phyloP scores from a whole-genome alignment of 2,329 filamentous ascomycete species.

The Penicillium occitanis region DNA sequence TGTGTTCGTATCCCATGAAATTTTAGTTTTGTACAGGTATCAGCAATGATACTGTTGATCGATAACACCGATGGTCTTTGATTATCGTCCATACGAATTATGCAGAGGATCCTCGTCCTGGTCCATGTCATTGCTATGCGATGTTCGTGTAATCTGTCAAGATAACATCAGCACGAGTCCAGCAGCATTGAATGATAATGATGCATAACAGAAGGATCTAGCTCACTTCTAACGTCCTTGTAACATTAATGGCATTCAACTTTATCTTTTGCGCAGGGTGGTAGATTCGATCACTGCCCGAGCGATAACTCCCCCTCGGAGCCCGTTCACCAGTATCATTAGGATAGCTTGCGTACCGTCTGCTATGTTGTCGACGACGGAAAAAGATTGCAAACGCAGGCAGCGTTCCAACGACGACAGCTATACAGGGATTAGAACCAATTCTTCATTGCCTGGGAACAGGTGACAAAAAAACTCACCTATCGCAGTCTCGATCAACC shows the following conservation, averaged over 20 bases:
- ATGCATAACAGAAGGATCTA: neutral
- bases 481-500: constrained; percentile 37
- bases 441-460: neutral
- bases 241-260: constrained; percentile 15
- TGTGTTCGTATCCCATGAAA: neutral
- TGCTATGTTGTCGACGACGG: constrained; percentile 9
- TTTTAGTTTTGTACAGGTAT: neutral
- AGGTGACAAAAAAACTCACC: constrained; percentile 26
- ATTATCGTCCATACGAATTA: constrained; percentile 8
- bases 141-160: constrained; percentile 14
- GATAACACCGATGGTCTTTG: neutral
- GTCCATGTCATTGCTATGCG: constrained; percentile 14
- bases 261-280: constrained; percentile 2
- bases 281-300: neutral
- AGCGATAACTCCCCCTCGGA: constrained; percentile 10
- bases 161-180: neutral
- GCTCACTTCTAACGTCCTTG: constrained; percentile 17
- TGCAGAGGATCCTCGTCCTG: constrained; percentile 16
- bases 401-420: constrained; percentile 27
- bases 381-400: constrained; percentile 25
- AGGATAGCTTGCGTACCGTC: constrained; percentile 28
- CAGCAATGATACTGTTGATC: neutral
- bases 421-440: constrained; percentile 13
- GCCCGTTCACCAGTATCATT: neutral
- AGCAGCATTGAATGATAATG: neutral